These are phyloP conservation scores for Pogostemon cablin DNA, from an alignment of 257 asterid species.

Conservation along the genomic window DNA sequence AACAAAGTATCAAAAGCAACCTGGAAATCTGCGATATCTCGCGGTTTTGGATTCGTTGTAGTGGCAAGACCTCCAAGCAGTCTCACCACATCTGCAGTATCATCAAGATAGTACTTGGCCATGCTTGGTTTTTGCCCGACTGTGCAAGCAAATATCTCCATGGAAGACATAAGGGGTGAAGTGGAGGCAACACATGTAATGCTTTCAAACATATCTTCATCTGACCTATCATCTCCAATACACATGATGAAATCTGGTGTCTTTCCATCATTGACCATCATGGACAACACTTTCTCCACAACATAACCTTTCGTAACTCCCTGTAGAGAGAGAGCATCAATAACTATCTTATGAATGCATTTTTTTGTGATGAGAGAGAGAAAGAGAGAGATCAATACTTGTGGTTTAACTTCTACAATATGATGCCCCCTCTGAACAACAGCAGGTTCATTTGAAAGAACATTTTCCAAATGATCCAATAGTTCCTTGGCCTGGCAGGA, in stretches of 20 bases:
- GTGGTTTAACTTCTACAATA: constrained; percentile 86
- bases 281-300: not conserved
- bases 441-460: not conserved
- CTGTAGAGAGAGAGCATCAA: not conserved
- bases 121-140: constrained; percentile 85
- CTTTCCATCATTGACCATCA: not conserved
- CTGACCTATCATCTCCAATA: constrained; percentile 1
- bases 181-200: not conserved
- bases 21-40: not conserved
- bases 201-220: not conserved
- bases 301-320: not conserved
- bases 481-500: constrained; percentile 4
- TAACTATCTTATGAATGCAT: not conserved
- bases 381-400: constrained; percentile 37
- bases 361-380: not conserved
- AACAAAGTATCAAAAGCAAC: not conserved
- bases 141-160: constrained; percentile 55
- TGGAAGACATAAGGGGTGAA: not conserved
- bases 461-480: not conserved
- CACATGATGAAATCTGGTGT: not conserved
- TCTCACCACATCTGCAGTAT: constrained; percentile 60
- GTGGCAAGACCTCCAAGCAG: constrained; percentile 57
- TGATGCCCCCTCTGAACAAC: constrained; percentile 61
- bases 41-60: constrained; percentile 6
- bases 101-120: constrained; percentile 75